Evolutionary conservation across 2,329 filamentous ascomycete species (phyloP).

Genomic region (Xylaria sp.): DNA sequence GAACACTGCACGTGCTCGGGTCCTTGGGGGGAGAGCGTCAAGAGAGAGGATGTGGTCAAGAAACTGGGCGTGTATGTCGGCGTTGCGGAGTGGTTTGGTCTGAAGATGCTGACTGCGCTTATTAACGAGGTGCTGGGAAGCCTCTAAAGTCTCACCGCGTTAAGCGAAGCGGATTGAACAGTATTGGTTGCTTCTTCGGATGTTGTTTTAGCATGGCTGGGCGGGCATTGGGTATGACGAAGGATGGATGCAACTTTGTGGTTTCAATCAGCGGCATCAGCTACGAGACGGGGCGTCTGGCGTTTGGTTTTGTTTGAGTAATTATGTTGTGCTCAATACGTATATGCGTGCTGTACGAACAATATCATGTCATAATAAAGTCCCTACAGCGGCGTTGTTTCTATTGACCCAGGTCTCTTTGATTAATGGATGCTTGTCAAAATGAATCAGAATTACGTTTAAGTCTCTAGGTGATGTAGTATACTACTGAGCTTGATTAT

Average conservation of each 20-base stretch:
- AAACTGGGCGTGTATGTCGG: constrained; percentile 76
- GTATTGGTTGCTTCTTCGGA: not conserved
- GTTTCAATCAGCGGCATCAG: not conserved
- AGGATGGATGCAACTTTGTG: not conserved
- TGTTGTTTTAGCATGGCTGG: not conserved
- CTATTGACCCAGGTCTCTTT: not conserved
- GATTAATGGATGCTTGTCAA: too few species aligned
- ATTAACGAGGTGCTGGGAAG: constrained; percentile 69
- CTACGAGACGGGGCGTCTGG: not conserved
- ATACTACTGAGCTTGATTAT: too few species aligned
- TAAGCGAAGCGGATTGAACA: not conserved
- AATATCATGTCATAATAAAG: not conserved
- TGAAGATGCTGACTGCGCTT: constrained; percentile 83
- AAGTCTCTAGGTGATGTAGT: too few species aligned
- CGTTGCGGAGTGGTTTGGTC: constrained; percentile 81
- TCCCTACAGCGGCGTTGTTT: not conserved
- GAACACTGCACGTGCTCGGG: constrained; percentile 96
- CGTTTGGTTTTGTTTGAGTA: not conserved
- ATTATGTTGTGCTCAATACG: not conserved
- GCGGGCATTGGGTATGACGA: not conserved
- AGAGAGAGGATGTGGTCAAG: constrained; percentile 72
- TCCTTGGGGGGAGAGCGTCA: constrained; percentile 79
- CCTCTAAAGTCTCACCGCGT: constrained; percentile 29
- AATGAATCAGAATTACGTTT: too few species aligned
- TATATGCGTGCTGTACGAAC: not conserved